phyloP scores from a whole-genome alignment of 352 stramenopile genomes.

The Phytophthora sojae region DNA sequence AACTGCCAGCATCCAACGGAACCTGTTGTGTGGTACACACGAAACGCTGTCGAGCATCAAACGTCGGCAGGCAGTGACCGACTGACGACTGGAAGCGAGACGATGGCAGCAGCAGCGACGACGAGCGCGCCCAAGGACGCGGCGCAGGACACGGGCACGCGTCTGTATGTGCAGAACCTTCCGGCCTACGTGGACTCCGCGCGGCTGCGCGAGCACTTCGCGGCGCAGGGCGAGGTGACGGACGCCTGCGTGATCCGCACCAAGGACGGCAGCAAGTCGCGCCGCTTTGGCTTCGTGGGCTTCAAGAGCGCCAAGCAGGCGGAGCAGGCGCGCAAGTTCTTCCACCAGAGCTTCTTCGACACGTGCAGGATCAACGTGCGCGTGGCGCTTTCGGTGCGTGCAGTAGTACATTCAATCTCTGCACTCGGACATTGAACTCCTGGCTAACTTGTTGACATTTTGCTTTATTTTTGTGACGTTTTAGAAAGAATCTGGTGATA shows the following conservation, averaged over 20 bases:
- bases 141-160: constrained; percentile 43
- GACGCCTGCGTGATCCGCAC: constrained; percentile 90
- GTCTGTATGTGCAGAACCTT: constrained; percentile 87
- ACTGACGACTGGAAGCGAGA: constrained; percentile 35
- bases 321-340: constrained; percentile 65
- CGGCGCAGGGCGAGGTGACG: constrained; percentile 83
- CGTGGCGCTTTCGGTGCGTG: constrained; percentile 71
- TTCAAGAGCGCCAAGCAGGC: constrained; percentile 80
- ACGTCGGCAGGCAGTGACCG: constrained; percentile 7
- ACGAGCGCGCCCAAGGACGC: constrained; percentile 20
- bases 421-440: neutral
- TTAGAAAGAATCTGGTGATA: constrained; percentile 64
- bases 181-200: constrained; percentile 80
- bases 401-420: neutral
- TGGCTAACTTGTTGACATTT: constrained; percentile 5
- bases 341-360: constrained; percentile 92
- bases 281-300: constrained; percentile 86
- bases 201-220: constrained; percentile 80
- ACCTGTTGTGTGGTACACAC: constrained; percentile 12
- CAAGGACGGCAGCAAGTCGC: constrained; percentile 88
- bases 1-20: constrained; percentile 13
- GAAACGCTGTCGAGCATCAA: constrained; percentile 5
- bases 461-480: constrained; percentile 17
- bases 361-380: constrained; percentile 89
- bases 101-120: constrained; percentile 31